A percentile compares a stretch with the other conserved stretches of the same genome.
phyloP scores from a whole-genome alignment of 192 early-diverging fungal species.

The Chytriomyces confervae region DNA sequence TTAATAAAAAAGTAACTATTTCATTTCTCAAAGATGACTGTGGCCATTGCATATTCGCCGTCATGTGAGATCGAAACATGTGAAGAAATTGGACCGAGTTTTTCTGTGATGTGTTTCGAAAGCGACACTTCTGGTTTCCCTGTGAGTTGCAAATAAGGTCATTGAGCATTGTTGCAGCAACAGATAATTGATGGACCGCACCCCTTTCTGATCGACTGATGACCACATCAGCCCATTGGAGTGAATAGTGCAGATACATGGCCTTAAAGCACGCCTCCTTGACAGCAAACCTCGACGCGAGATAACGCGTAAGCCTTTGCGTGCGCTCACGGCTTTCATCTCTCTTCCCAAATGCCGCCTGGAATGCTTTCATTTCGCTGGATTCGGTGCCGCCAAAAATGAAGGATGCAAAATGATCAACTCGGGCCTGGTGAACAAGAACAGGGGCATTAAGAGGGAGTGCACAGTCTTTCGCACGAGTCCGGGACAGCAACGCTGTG shows the following conservation, averaged over 20 bases:
- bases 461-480: conserved; percentile 35
- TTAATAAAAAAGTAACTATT: neutral
- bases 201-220: neutral
- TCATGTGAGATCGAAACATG: conserved; percentile 80
- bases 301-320: neutral
- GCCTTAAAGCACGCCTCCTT: conserved; percentile 83
- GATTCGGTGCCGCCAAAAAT: conserved; percentile 33
- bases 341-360: neutral
- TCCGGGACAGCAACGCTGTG: conserved; percentile 53
- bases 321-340: neutral
- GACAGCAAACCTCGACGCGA: conserved; percentile 61
- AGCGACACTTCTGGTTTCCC: conserved; percentile 3
- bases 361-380: conserved; percentile 14
- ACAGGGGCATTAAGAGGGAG: neutral
- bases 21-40: conserved; percentile 65
- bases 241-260: conserved; percentile 58
- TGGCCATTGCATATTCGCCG: conserved; percentile 74
- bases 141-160: neutral
- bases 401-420: conserved; percentile 15
- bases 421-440: neutral
- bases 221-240: conserved; percentile 71
- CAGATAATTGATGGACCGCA: neutral
- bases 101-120: neutral
- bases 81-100: conserved; percentile 26
- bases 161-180: neutral